A percentile compares a stretch with the other conserved stretches of the same genome.
Evolutionary conservation across 208 protist genomes (phyloP).

Genomic region (Leishmania turanica): DNA sequence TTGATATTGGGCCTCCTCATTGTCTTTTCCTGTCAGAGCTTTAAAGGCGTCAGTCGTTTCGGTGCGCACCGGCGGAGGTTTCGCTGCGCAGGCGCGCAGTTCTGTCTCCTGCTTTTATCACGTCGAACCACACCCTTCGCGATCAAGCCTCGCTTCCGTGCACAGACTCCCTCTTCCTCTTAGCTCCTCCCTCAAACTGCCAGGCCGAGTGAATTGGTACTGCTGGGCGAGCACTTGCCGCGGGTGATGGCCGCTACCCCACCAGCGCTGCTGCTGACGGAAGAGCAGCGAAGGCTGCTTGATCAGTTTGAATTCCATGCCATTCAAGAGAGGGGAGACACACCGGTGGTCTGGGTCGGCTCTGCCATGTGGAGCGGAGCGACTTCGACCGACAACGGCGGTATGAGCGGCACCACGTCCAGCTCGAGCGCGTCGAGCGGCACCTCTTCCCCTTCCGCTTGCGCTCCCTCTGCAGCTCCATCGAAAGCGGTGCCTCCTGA

Average conservation of each 20-base stretch:
- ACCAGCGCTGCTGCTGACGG: conserved; percentile 4
- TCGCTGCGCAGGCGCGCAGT: neutral
- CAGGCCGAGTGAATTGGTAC: neutral
- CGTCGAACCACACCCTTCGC: neutral
- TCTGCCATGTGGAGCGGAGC: neutral
- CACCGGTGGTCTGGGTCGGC: conserved; percentile 4
- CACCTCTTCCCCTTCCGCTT: neutral
- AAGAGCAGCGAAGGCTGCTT: conserved; percentile 16
- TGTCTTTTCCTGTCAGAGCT: neutral
- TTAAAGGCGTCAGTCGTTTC: neutral
- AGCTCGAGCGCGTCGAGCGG: neutral
- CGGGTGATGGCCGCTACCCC: neutral
- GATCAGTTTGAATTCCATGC: conserved; percentile 21
- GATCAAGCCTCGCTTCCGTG: neutral
- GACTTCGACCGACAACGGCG: neutral
- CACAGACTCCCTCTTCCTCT: conserved; percentile 2
- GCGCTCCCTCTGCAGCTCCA: neutral
- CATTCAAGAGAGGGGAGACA: conserved; percentile 5
- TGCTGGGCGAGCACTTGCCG: neutral
- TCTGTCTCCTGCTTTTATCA: neutral
- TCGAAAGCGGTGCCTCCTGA: neutral
- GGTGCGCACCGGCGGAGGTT: neutral
- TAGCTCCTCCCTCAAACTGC: neutral
- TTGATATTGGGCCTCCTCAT: neutral
- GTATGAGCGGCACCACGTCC: neutral